These are phyloP conservation scores for Exidia glandulosa DNA, from an alignment of 768 basidiomycete species.

Conservation along the genomic window DNA sequence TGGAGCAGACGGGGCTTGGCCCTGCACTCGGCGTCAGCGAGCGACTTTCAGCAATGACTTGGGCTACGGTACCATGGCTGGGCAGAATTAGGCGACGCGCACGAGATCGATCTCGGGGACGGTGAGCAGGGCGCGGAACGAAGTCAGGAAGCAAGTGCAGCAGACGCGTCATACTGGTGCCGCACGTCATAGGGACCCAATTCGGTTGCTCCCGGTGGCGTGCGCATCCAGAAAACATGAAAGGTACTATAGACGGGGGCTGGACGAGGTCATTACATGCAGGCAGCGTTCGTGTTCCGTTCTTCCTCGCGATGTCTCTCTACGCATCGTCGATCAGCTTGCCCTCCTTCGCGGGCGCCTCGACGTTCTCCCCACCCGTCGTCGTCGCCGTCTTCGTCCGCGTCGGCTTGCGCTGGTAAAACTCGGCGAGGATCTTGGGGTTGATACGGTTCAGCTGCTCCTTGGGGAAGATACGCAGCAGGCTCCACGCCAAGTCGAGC, in stretches of 20 bases:
- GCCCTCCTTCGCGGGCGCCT: slow-evolving; percentile 25
- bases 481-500: slow-evolving; percentile 91
- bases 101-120: neutral
- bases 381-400: slow-evolving; percentile 49
- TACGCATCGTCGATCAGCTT: slow-evolving; percentile 51
- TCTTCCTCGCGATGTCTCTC: no score
- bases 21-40: neutral
- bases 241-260: no score
- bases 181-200: no score
- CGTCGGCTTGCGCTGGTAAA: slow-evolving; percentile 73
- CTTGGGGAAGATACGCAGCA: slow-evolving; percentile 97
- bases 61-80: neutral
- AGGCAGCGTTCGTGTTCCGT: neutral
- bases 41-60: neutral
- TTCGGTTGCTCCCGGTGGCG: no score
- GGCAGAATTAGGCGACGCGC: no score
- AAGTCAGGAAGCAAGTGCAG: neutral
- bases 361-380: slow-evolving; percentile 34
- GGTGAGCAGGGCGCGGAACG: neutral
- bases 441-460: slow-evolving; percentile 97
- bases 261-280: neutral
- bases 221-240: no score
- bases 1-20: neutral
- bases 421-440: slow-evolving; percentile 91
- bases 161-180: neutral